Conservation (phyloP, 2,329 filamentous ascomycete genomes). For the Aspergillus proliferans region DNA sequence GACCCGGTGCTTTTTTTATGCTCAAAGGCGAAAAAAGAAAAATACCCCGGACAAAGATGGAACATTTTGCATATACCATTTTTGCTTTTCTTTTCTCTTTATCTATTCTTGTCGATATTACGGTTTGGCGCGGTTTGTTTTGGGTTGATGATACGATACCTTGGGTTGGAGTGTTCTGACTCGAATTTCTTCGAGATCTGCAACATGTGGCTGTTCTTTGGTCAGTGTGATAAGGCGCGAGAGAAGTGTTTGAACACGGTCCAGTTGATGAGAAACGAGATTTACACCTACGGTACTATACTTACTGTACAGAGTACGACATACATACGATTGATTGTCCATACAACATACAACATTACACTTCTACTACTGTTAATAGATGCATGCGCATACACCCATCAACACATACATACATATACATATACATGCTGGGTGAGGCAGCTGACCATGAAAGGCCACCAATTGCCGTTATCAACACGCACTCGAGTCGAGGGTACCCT, state of each 20-base stretch:
- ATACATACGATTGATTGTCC: too few relatives aligned
- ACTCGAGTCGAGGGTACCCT: too few relatives aligned
- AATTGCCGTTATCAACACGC: too few relatives aligned
- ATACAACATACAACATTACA: too few relatives aligned
- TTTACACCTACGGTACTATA: neutral
- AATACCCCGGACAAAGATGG: slow-evolving; percentile 12
- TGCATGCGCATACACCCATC: neutral
- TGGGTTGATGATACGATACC: neutral
- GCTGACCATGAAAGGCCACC: too few relatives aligned
- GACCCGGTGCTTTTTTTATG: slow-evolving; percentile 6
- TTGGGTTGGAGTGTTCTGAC: too few relatives aligned
- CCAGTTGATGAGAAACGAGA: neutral
- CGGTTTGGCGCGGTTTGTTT: neutral
- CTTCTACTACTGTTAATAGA: too few relatives aligned
- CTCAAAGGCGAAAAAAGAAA: slow-evolving; percentile 11
- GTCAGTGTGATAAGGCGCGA: too few relatives aligned
- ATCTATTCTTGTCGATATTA: slow-evolving; percentile 1
- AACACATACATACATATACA: neutral
- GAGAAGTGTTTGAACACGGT: neutral
- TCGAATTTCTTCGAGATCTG: too few relatives aligned
- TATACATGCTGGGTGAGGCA: neutral
- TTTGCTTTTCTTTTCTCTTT: slow-evolving; percentile 2
- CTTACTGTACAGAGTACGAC: too few relatives aligned
- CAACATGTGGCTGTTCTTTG: too few relatives aligned
- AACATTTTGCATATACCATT: slow-evolving; percentile 9